Conservation (phyloP, 2,329 filamentous ascomycete genomes). For the Pseudocercospora ulei region DNA sequence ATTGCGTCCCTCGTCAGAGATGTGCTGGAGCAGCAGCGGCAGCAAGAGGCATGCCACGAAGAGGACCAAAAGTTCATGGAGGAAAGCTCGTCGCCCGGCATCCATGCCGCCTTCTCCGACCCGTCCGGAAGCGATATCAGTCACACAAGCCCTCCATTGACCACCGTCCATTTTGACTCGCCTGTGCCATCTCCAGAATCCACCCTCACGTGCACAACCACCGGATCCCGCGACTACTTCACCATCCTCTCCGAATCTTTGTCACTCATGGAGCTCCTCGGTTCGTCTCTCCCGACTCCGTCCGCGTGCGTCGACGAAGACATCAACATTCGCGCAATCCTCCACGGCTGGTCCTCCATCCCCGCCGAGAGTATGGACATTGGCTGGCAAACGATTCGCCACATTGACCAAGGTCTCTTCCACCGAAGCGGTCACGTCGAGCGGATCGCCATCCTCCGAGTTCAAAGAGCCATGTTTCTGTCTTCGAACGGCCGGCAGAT, state of each 20-base stretch:
- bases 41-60: no score
- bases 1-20: background rate
- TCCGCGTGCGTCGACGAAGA: background rate
- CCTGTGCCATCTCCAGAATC: no score
- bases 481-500: background rate
- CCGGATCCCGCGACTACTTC: conserved; percentile 1
- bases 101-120: background rate
- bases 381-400: background rate
- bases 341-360: background rate
- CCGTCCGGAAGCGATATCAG: background rate
- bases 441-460: conserved; percentile 2
- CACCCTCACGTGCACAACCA: background rate
- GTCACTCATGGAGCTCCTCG: conserved; percentile 1
- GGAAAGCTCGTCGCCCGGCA: no score
- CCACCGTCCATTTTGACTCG: background rate
- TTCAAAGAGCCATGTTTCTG: background rate
- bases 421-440: background rate
- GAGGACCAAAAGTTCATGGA: no score
- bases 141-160: background rate
- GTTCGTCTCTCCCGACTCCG: background rate
- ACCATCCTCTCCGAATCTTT: background rate
- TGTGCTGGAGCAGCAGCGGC: background rate
- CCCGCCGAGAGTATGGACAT: background rate
- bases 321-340: background rate
- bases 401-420: conserved; percentile 1